These are phyloP conservation scores for Oryza glaberrima DNA, from an alignment of 176 grass and related monocot genomes.

Conservation along the genomic window DNA sequence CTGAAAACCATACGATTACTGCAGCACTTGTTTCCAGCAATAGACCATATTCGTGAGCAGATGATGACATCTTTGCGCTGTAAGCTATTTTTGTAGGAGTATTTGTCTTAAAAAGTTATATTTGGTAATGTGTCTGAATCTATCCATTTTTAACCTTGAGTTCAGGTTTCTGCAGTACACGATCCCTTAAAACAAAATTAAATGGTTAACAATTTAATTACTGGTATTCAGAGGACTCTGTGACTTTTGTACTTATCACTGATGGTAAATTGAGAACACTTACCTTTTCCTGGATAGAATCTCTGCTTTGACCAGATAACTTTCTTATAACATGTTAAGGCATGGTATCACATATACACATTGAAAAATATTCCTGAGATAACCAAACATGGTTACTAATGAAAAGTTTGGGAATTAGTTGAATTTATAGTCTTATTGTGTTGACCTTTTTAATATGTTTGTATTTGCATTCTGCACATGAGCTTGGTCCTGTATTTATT, in stretches of 20 bases:
- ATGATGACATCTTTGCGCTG: neutral
- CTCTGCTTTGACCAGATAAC: neutral
- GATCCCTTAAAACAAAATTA: neutral
- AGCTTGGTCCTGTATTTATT: constrained; percentile 3
- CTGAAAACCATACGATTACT: neutral
- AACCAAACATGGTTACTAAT: neutral
- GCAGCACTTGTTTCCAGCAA: neutral
- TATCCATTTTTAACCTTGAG: neutral
- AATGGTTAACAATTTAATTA: neutral
- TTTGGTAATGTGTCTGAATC: neutral
- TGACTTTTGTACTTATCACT: constrained; percentile 6
- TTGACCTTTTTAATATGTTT: neutral
- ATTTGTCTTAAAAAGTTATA: neutral
- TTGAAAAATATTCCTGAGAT: neutral
- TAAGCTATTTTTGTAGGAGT: neutral
- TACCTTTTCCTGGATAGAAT: neutral
- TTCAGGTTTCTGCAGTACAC: constrained; percentile 26
- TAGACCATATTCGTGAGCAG: constrained; percentile 4
- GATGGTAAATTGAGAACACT: neutral
- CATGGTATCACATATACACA: neutral
- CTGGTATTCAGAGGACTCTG: neutral
- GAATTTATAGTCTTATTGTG: neutral
- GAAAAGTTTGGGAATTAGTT: neutral
- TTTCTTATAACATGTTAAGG: neutral
- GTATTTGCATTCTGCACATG: neutral